Evolutionary conservation across 129 eudicot genomes (phyloP).

Genomic region (Artemisia tridentata): DNA sequence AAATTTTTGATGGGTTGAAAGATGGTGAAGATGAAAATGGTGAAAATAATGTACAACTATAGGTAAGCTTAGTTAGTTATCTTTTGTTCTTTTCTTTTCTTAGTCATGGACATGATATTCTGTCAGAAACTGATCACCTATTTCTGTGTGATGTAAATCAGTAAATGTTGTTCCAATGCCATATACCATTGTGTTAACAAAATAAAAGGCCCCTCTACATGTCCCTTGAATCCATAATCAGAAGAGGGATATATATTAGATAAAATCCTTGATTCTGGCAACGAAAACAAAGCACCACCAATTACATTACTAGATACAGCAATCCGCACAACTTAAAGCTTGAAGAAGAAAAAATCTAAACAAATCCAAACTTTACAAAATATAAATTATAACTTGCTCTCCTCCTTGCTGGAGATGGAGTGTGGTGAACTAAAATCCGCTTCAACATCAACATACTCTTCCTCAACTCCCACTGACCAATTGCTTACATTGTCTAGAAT

Average conservation of each 20-base stretch:
- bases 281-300: neutral
- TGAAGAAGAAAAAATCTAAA: neutral
- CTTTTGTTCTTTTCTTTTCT: neutral
- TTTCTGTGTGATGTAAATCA: neutral
- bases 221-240: too few relatives aligned
- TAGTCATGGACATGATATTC: conserved; percentile 15
- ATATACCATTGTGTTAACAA: too few relatives aligned
- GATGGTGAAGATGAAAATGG: conserved; percentile 52
- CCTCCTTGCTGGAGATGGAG: neutral
- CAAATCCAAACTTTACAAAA: neutral
- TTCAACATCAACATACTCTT: too few relatives aligned
- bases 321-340: conserved; percentile 12
- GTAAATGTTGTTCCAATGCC: conserved; percentile 9
- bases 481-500: too few relatives aligned
- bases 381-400: neutral
- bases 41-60: conserved; percentile 37
- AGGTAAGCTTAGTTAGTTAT: conserved; percentile 29
- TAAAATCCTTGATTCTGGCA: too few relatives aligned
- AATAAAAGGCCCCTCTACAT: too few relatives aligned
- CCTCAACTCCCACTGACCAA: too few relatives aligned
- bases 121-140: neutral
- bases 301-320: conserved; percentile 1
- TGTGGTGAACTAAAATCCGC: too few relatives aligned
- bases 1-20: conserved; percentile 66
- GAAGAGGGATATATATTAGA: too few relatives aligned